phyloP scores from a whole-genome alignment of 352 stramenopile species.

The Pilasporangium apinafurcum region DNA sequence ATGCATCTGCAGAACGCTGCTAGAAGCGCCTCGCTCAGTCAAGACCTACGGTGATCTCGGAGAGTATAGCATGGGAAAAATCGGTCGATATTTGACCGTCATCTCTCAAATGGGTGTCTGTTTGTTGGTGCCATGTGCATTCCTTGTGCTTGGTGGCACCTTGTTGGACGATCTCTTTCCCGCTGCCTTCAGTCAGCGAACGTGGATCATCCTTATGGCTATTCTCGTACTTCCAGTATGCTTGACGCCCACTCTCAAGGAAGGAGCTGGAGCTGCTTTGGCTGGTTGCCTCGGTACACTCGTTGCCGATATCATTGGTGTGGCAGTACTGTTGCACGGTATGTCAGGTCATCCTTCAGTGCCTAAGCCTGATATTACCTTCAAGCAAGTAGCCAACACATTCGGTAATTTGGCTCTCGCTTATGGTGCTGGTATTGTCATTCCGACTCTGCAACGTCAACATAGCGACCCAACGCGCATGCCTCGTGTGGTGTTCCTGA shows the following conservation, averaged over 20 bases:
- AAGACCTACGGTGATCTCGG: slow-evolving; percentile 24
- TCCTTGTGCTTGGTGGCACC: slow-evolving; percentile 17
- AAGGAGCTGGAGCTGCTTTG: slow-evolving; percentile 11
- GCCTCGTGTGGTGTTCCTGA: slow-evolving; percentile 19
- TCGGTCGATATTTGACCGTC: slow-evolving; percentile 13
- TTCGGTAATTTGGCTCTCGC: slow-evolving; percentile 24
- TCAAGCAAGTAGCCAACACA: slow-evolving; percentile 15
- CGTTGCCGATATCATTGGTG: slow-evolving; percentile 15
- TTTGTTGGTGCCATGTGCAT: slow-evolving; percentile 9
- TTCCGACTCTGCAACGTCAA: slow-evolving; percentile 15
- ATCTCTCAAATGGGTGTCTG: slow-evolving; percentile 8
- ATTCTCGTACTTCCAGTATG: slow-evolving; percentile 11
- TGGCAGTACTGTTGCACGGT: slow-evolving; percentile 11
- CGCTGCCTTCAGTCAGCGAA: slow-evolving; percentile 3
- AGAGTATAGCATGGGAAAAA: slow-evolving; percentile 15
- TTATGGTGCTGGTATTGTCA: slow-evolving; percentile 19
- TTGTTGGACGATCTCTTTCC: slow-evolving; percentile 13
- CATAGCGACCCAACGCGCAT: slow-evolving; percentile 19
- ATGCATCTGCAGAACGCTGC: slow-evolving; percentile 12
- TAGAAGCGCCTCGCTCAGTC: slow-evolving; percentile 11
- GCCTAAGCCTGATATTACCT: slow-evolving; percentile 10
- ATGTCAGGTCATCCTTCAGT: slow-evolving; percentile 12
- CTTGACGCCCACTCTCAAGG: slow-evolving; percentile 15
- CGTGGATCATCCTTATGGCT: slow-evolving; percentile 22
- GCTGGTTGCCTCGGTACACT: slow-evolving; percentile 14